Percentiles rank a stretch among this genome's conserved stretches.
Evolutionary conservation across 345 rosid species (phyloP).

Genomic region (Barbarea vulgaris): DNA sequence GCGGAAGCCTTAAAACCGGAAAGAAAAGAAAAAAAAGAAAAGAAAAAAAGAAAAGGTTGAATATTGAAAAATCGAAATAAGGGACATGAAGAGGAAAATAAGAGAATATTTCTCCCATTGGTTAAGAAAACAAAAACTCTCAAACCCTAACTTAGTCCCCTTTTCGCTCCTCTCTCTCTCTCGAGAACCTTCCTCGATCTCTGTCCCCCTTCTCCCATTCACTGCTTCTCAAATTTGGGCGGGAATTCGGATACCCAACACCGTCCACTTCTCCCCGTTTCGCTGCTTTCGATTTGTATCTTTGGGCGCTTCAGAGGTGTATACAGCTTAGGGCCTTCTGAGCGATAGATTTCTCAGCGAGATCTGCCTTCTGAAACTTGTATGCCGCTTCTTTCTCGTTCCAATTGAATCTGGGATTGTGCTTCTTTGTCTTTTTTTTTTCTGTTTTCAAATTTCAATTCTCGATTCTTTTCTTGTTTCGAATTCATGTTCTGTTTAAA

Average conservation of each 20-base stretch:
- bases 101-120: conserved; percentile 11
- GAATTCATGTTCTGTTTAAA: background rate
- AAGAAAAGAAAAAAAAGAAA: no score
- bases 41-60: background rate
- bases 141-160: conserved; percentile 37
- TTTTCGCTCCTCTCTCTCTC: conserved; percentile 21
- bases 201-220: conserved; percentile 21
- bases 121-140: conserved; percentile 20
- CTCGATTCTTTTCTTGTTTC: background rate
- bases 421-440: conserved; percentile 1
- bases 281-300: background rate
- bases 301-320: background rate
- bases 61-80: background rate
- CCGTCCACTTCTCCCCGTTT: background rate
- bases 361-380: conserved; percentile 34
- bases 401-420: conserved; percentile 8
- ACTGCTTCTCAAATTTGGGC: conserved; percentile 33
- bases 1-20: background rate
- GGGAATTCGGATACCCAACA: conserved; percentile 30
- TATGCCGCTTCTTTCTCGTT: conserved; percentile 2
- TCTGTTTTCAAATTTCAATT: background rate
- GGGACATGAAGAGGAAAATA: background rate
- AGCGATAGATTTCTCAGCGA: conserved; percentile 19
- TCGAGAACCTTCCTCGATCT: conserved; percentile 38
- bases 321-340: background rate